Evolutionary conservation across 1,284 basidiomycete species (phyloP).

Genomic region (Agroathelia rolfsii): DNA sequence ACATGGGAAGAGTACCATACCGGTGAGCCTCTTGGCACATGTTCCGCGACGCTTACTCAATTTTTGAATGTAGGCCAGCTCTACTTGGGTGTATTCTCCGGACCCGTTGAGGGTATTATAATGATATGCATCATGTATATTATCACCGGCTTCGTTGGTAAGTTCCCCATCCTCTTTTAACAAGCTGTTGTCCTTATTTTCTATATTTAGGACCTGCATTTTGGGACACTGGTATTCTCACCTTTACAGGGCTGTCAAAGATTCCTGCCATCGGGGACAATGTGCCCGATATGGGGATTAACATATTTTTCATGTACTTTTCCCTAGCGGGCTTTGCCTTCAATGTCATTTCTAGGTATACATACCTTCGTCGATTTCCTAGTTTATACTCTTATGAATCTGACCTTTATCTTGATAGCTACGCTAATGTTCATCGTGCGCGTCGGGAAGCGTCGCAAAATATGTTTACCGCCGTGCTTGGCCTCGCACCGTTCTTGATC

Average conservation of each 20-base stretch:
- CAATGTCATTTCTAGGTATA: conserved; percentile 72
- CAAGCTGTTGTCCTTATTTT: not conserved
- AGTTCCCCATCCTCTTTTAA: conserved; percentile 13
- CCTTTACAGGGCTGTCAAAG: conserved; percentile 47
- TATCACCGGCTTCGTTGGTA: conserved; percentile 69
- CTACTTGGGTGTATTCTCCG: conserved; percentile 89
- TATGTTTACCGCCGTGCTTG: conserved; percentile 52
- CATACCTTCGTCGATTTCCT: not conserved
- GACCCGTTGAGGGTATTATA: conserved; percentile 94
- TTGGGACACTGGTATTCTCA: conserved; percentile 74
- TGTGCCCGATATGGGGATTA: conserved; percentile 66
- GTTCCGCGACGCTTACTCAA: conserved; percentile 2
- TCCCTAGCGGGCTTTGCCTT: conserved; percentile 64
- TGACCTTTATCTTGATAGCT: conserved; percentile 41
- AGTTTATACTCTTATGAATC: conserved; percentile 5
- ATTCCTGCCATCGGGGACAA: conserved; percentile 35
- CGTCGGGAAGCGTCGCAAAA: conserved; percentile 29
- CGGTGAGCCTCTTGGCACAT: conserved; percentile 30
- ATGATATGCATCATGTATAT: conserved; percentile 76
- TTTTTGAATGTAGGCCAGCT: conserved; percentile 56
- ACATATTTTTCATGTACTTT: conserved; percentile 84
- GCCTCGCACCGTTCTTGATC: conserved; percentile 73
- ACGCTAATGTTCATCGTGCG: conserved; percentile 65
- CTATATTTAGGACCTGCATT: conserved; percentile 53
- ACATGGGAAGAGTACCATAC: conserved; percentile 99